Evolutionary conservation across 192 early-diverging fungal species (phyloP), one percentile per base, ranked within the genome.

Genomic region (Geosiphon pyriformis): DNA sequence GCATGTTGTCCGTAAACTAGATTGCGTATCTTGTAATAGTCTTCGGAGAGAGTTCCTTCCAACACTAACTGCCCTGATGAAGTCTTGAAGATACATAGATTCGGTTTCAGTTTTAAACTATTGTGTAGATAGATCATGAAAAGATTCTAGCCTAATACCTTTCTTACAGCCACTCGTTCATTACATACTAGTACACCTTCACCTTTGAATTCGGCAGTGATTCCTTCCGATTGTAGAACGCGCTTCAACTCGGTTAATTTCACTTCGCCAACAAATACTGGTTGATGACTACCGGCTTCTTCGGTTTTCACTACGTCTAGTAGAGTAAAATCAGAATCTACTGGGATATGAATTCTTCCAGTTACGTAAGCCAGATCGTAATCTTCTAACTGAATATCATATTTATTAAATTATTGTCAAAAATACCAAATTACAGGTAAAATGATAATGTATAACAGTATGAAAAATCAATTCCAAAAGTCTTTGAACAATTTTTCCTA

Each of bases 101-200:
- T n/a, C n/a, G 11, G 11, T 6, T 37, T 42, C 10, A 15, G 27
- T 23, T 31, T 15, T 23, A 26, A 7, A n/a, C 20, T 25, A 42
- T 20, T 3, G 22, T 1, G 4, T 52, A 33, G 26, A n/a, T 61
- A 3, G 27, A 58, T 32, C n/a, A n/a, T n/a, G n/a, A n/a, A n/a
- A 34, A 74, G 59, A 71, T 68, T n/a, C 66, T 56, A 17, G 46
- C 56, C 46, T 53, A 54, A 53, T 74, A 75, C 78, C 70, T 85
- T 89, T 15, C 84, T 64, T 31, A 94, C 78, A 6, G 85, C 85
- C 18, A 92, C 85, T 8, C 83, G 80, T 47, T 85, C 82, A 74
- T 90, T 92, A 56, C 93, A 93, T 4, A 96, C 88, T 49, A 98
- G 74, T 33, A 92, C 80, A 52, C 92, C 92, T 47, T 90, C 89